Base-by-base conservation (phyloP, 768 basidiomycete species). In the Leccinum incarnatum region DNA sequence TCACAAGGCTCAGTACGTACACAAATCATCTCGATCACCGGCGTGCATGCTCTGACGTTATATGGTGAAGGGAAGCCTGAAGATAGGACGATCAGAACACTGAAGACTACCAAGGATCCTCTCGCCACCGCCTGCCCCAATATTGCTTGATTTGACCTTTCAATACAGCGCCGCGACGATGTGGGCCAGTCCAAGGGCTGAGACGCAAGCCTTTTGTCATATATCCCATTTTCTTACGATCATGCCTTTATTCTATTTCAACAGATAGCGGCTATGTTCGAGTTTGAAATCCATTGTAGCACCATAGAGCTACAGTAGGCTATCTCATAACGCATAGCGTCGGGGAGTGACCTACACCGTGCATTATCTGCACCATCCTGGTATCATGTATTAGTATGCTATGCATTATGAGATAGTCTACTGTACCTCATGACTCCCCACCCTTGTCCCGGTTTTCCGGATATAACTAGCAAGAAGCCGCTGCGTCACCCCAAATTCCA, bases 381-480 rank as follows among this genome's bases (percentile, higher is more conserved):
- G 32, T 32, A 32, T 32, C 32, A 32, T 32, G 32, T 32, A 12
- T 32, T 12, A 32, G 30, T 30, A 30, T 32, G 2, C 32, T 2
- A 32, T 0, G 4, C 32, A 32, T 32, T 5, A 32, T 32, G 32
- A 32, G 32, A 32, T 32, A 12, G 32, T 32, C 32, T 32, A 32
- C 32, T 32, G 12, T 40, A 40, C 17, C 17, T 40, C 19, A 45
- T 10, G 42, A 45, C n/a, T 45, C 19, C 2, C 12, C 42, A 19
- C 19, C 9, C n/a, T 19, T 19, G 2, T 45, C 19, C 19, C 11
- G 19, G 10, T 0, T 45, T 19, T 63, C 59, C 6, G 67, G 67
- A 47, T 70, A 71, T 30, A 71, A 21, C 69, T 67, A 40, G 7
- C 12, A 1, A 5, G 40, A 17, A 4, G 1, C 30, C 0, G 19